phyloP scores from a whole-genome alignment of 1,139 yeast genomes.

The Sugiyamaella neomexicana region DNA sequence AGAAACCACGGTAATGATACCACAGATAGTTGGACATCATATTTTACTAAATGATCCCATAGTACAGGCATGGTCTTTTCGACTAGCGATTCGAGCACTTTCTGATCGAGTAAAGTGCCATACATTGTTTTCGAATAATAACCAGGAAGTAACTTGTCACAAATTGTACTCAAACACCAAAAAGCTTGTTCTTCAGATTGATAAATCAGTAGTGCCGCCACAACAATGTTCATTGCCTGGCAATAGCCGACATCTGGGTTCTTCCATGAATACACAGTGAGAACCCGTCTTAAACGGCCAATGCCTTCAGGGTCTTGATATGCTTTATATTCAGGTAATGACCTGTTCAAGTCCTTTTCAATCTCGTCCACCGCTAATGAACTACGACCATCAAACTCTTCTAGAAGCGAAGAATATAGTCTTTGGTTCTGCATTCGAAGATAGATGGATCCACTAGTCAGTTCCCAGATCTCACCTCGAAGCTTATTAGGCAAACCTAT shows the following conservation, averaged over 20 bases:
- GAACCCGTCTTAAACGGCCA: constrained; percentile 74
- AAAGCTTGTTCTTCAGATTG: constrained; percentile 98
- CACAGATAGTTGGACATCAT: constrained; percentile 91
- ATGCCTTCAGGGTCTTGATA: constrained; percentile 88
- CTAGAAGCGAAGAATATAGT: constrained; percentile 58
- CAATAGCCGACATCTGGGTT: constrained; percentile 98
- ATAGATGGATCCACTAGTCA: constrained; percentile 84
- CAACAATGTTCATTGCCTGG: constrained; percentile 98
- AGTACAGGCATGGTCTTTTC: constrained; percentile 86
- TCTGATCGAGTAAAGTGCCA: constrained; percentile 91
- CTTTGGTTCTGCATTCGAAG: constrained; percentile 62
- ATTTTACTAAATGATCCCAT: constrained; percentile 74
- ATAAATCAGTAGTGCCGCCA: constrained; percentile 87
- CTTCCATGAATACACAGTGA: constrained; percentile 95
- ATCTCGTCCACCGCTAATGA: constrained; percentile 94
- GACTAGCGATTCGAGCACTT: constrained; percentile 87
- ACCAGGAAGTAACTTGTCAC: constrained; percentile 88
- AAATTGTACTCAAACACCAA: constrained; percentile 82
- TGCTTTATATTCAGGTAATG: constrained; percentile 94
- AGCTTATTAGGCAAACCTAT: constrained; percentile 91
- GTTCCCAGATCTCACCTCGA: constrained; percentile 96
- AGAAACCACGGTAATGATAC: constrained; percentile 96
- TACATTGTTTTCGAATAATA: constrained; percentile 98
- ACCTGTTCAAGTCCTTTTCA: constrained; percentile 91
- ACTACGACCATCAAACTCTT: constrained; percentile 58